These are phyloP conservation scores for Fusarium bactridioides DNA, from an alignment of 2,329 filamentous ascomycete species.

Conservation along the genomic window DNA sequence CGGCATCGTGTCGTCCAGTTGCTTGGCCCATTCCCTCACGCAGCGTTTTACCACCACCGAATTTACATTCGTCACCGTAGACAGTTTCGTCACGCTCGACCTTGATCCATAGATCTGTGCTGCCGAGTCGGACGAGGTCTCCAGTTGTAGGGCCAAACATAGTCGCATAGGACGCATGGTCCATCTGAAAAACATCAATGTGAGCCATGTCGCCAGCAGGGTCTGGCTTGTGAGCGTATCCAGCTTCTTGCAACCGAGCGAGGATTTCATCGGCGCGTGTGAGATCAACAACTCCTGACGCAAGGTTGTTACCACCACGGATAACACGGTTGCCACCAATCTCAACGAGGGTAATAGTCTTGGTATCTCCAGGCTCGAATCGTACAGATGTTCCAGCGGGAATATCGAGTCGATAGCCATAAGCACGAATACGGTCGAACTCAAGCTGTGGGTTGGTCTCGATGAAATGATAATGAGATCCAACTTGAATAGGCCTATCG, in stretches of 20 bases:
- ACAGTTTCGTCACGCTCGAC: constrained; percentile 86
- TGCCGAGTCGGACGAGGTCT: constrained; percentile 81
- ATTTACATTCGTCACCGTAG: constrained; percentile 94
- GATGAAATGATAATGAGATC: constrained; percentile 95
- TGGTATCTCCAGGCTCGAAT: constrained; percentile 92
- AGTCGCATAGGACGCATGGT: constrained; percentile 77
- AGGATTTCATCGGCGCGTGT: constrained; percentile 72
- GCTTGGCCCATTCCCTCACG: constrained; percentile 97
- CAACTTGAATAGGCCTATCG: constrained; percentile 90
- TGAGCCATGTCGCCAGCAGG: constrained; percentile 62
- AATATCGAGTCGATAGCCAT: constrained; percentile 89
- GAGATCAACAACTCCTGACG: constrained; percentile 74
- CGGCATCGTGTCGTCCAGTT: constrained; percentile 74
- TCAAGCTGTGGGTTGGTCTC: constrained; percentile 91
- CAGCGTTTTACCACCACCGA: constrained; percentile 92
- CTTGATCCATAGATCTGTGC: constrained; percentile 88
- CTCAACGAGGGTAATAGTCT: constrained; percentile 88
- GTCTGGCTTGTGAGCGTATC: constrained; percentile 80
- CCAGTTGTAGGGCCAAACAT: constrained; percentile 96
- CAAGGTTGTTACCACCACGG: constrained; percentile 82
- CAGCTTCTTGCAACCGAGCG: constrained; percentile 70
- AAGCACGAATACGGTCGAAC: constrained; percentile 84
- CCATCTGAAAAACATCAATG: constrained; percentile 73
- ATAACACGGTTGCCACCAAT: constrained; percentile 85
- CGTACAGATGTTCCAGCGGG: constrained; percentile 89